Conservation (phyloP, 1,139 yeast genomes). For the Blastobotrys capitulatus region DNA sequence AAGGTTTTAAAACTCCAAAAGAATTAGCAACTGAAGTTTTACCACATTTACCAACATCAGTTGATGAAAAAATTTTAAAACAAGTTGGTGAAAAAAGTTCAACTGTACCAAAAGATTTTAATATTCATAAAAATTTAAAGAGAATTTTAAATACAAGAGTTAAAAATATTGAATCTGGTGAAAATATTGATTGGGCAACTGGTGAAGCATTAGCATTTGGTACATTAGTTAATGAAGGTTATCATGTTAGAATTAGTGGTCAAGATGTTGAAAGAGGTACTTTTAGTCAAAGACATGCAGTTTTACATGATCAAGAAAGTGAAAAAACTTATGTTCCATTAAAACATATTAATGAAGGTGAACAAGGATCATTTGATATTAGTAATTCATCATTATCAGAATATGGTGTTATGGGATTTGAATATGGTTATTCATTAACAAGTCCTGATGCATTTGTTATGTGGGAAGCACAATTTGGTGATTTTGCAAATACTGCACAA, state of each 20-base stretch:
- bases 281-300: slow-evolving; percentile 99
- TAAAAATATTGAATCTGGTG: slow-evolving; percentile 83
- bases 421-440: slow-evolving; percentile 96
- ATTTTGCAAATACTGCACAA: slow-evolving; percentile 98
- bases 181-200: slow-evolving; percentile 98
- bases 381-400: slow-evolving; percentile 97
- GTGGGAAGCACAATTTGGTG: slow-evolving; percentile 99
- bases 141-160: slow-evolving; percentile 86
- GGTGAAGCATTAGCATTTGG: slow-evolving; percentile 99
- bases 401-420: slow-evolving; percentile 99
- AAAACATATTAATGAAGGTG: slow-evolving; percentile 59
- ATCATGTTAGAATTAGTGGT: slow-evolving; percentile 95
- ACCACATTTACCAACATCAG: slow-evolving; percentile 96
- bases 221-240: slow-evolving; percentile 85
- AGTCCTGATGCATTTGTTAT: slow-evolving; percentile 95
- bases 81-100: slow-evolving; percentile 75
- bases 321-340: slow-evolving; percentile 83
- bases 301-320: slow-evolving; percentile 88
- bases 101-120: slow-evolving; percentile 79
- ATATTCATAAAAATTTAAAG: slow-evolving; percentile 91
- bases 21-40: slow-evolving; percentile 93
- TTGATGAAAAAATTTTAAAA: slow-evolving; percentile 64
- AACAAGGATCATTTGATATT: slow-evolving; percentile 83
- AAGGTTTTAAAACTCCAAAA: slow-evolving; percentile 95
- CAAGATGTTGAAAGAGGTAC: slow-evolving; percentile 99